Conservation (phyloP, 2,329 filamentous ascomycete species). For the Pseudogymnoascus verrucosus region DNA sequence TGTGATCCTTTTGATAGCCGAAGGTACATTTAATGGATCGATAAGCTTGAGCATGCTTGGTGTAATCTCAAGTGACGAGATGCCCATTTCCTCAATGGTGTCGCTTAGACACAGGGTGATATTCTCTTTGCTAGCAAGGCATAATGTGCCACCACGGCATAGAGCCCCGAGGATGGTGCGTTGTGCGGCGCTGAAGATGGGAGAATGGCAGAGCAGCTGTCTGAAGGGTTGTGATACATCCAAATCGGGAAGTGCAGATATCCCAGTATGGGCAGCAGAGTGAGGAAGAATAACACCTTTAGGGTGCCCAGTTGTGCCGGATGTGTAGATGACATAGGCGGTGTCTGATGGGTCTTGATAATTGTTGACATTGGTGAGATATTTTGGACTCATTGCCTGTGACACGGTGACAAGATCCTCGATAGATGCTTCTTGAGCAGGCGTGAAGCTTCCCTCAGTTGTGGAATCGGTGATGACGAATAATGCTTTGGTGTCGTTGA, state of each 20-base stretch:
- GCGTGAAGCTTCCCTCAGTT: not conserved
- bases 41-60: constrained; percentile 66
- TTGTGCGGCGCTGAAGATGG: constrained; percentile 4
- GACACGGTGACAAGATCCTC: not conserved
- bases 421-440: not conserved
- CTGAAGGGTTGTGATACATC: constrained; percentile 24
- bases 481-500: constrained; percentile 1
- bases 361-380: constrained; percentile 1
- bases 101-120: constrained; percentile 66
- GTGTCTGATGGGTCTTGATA: constrained; percentile 6
- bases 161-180: constrained; percentile 7
- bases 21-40: constrained; percentile 72
- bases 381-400: not conserved
- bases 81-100: constrained; percentile 51
- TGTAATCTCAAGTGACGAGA: constrained; percentile 30
- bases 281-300: constrained; percentile 14
- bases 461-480: not conserved
- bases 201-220: constrained; percentile 30
- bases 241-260: constrained; percentile 57
- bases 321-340: constrained; percentile 15
- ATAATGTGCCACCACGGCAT: constrained; percentile 33
- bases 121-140: constrained; percentile 55
- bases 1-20: constrained; percentile 59
- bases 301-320: constrained; percentile 12
- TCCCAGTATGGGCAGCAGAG: constrained; percentile 43